phyloP scores from a whole-genome alignment of 306 rosid species.

The Corylus americana region DNA sequence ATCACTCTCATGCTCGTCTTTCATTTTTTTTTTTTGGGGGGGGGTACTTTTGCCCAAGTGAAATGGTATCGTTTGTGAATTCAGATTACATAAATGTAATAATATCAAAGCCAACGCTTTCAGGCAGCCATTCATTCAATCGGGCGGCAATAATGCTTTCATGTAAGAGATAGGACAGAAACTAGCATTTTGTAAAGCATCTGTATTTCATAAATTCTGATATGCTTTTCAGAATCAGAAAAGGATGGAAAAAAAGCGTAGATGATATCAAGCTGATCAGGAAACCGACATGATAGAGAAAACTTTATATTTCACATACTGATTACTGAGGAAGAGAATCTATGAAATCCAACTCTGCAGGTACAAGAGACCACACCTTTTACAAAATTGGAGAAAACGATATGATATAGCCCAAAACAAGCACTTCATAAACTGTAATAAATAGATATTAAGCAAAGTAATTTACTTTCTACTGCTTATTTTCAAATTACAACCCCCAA shows the following conservation, averaged over 20 bases:
- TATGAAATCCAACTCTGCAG: constrained; percentile 14
- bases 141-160: neutral
- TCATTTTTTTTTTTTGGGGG: no score
- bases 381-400: neutral
- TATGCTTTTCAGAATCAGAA: neutral
- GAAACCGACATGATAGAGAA: neutral
- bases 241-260: neutral
- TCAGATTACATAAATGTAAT: neutral
- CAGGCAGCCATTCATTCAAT: neutral
- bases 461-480: constrained; percentile 15
- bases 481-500: constrained; percentile 12
- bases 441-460: constrained; percentile 19
- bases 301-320: neutral
- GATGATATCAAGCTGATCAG: neutral
- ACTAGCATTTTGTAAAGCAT: no score
- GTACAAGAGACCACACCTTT: neutral
- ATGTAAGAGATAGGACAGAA: neutral
- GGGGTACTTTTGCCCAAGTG: neutral
- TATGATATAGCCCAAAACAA: neutral
- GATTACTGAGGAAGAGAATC: neutral
- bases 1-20: neutral
- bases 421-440: constrained; percentile 7
- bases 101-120: neutral
- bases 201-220: no score
- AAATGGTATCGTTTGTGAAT: neutral